Evolutionary conservation across 352 stramenopile genomes (phyloP).

Genomic region (Phytopythium ostracodes): DNA sequence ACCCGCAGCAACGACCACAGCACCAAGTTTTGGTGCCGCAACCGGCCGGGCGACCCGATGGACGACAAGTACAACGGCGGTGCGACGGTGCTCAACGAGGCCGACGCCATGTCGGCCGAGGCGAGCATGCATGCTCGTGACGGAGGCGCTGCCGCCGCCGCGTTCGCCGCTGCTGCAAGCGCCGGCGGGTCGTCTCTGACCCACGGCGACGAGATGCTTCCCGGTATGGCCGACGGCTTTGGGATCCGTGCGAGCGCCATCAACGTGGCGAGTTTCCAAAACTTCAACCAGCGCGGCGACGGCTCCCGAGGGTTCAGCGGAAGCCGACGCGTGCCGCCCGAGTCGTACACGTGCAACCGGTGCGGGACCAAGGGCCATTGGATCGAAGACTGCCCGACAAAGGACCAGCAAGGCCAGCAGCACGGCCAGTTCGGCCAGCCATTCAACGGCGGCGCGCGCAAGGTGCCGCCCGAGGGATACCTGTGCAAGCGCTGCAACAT

Average conservation of each 20-base stretch:
- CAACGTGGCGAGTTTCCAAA: conserved; percentile 68
- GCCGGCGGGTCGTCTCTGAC: background rate
- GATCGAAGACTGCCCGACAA: conserved; percentile 86
- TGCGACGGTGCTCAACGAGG: conserved; percentile 64
- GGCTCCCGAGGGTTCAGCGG: conserved; percentile 15
- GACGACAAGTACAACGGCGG: conserved; percentile 88
- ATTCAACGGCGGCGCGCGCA: conserved; percentile 13
- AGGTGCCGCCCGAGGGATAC: conserved; percentile 70
- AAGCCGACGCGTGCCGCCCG: conserved; percentile 55
- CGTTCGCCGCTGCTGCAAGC: conserved; percentile 2
- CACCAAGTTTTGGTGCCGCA: conserved; percentile 97
- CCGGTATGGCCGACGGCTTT: conserved; percentile 60
- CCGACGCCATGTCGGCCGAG: conserved; percentile 41
- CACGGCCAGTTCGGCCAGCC: background rate
- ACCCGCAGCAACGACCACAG: conserved; percentile 92
- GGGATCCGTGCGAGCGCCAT: conserved; percentile 64
- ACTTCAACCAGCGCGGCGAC: conserved; percentile 42
- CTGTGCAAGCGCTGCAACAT: conserved; percentile 86
- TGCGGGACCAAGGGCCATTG: conserved; percentile 83
- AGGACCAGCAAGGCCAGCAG: conserved; percentile 44
- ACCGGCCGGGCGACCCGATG: conserved; percentile 90
- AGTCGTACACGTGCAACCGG: conserved; percentile 87
- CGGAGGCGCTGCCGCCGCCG: conserved; percentile 6
- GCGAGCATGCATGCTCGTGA: conserved; percentile 18
- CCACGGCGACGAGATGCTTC: conserved; percentile 38